phyloP scores from a whole-genome alignment of 1,284 basidiomycete genomes.

The Rugosomyces carneus region DNA sequence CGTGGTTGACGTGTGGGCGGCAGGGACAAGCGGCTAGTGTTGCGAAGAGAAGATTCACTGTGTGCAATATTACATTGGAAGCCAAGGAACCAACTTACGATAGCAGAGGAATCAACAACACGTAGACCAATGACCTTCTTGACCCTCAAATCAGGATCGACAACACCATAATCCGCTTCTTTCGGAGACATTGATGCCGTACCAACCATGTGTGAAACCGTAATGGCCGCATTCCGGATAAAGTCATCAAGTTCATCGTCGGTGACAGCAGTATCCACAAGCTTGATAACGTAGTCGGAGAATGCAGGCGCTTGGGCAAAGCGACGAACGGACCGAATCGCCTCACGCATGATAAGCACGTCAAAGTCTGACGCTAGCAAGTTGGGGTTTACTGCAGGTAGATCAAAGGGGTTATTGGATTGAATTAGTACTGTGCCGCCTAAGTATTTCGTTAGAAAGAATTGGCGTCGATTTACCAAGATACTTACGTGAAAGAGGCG shows the following conservation, averaged over 20 bases:
- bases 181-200: conserved; percentile 24
- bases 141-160: conserved; percentile 36
- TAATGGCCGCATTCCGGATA: conserved; percentile 17
- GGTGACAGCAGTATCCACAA: conserved; percentile 13
- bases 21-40: conserved; percentile 15
- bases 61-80: neutral
- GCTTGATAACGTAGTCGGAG: conserved; percentile 25
- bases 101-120: conserved; percentile 34
- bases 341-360: conserved; percentile 13
- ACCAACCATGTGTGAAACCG: conserved; percentile 22
- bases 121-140: conserved; percentile 30
- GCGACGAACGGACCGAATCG: conserved; percentile 22
- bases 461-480: neutral
- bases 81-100: conserved; percentile 16
- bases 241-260: conserved; percentile 20
- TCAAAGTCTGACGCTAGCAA: conserved; percentile 12
- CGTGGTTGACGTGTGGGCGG: conserved; percentile 11
- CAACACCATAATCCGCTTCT: conserved; percentile 21
- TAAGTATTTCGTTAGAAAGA: conserved; percentile 6
- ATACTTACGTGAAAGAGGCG: conserved; percentile 12
- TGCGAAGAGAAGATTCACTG: neutral
- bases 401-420: conserved; percentile 27
- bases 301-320: conserved; percentile 28
- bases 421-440: conserved; percentile 29
- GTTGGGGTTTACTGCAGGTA: conserved; percentile 17